Percentiles rank a stretch among this genome's conserved stretches.
These are phyloP conservation scores for Malassezia obtusa DNA, from an alignment of 1,284 basidiomycete genomes.

Conservation along the genomic window DNA sequence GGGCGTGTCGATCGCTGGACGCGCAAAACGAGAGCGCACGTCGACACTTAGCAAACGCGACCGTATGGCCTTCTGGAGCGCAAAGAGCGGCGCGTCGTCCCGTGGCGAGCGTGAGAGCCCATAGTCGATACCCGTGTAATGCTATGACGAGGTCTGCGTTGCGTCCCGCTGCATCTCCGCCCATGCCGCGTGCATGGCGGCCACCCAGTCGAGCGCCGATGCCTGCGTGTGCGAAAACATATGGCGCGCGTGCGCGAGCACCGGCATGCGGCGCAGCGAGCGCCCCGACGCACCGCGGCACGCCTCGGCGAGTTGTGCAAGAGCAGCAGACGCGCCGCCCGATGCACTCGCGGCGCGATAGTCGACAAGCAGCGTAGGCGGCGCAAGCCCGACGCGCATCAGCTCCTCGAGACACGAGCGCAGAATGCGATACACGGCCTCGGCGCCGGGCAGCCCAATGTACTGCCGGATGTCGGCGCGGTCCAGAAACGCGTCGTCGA, in stretches of 20 bases:
- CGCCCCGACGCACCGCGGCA: constrained; percentile 85
- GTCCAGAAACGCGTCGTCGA: constrained; percentile 90
- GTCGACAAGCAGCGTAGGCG: background rate
- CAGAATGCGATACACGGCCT: constrained; percentile 91
- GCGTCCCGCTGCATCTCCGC: constrained; percentile 1
- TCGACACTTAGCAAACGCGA: constrained; percentile 9
- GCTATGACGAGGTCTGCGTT: background rate
- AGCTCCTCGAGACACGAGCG: constrained; percentile 72
- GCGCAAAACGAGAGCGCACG: constrained; percentile 1
- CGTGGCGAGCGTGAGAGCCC: background rate
- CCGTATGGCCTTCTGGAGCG: constrained; percentile 9
- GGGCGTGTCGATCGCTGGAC: constrained; percentile 8
- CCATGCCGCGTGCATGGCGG: constrained; percentile 3
- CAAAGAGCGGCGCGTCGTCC: constrained; percentile 2
- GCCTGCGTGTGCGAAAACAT: background rate
- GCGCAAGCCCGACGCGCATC: constrained; percentile 62
- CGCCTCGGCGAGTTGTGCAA: constrained; percentile 60
- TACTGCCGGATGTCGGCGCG: constrained; percentile 94
- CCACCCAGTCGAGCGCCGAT: constrained; percentile 2
- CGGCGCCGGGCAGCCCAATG: constrained; percentile 74
- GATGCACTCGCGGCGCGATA: background rate
- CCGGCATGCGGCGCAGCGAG: constrained; percentile 75
- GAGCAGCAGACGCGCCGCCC: constrained; percentile 23
- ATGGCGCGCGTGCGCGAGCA: constrained; percentile 78
- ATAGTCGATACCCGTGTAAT: background rate